Conservation (phyloP, 139 green algal genomes). For the Chlorella sorokiniana region DNA sequence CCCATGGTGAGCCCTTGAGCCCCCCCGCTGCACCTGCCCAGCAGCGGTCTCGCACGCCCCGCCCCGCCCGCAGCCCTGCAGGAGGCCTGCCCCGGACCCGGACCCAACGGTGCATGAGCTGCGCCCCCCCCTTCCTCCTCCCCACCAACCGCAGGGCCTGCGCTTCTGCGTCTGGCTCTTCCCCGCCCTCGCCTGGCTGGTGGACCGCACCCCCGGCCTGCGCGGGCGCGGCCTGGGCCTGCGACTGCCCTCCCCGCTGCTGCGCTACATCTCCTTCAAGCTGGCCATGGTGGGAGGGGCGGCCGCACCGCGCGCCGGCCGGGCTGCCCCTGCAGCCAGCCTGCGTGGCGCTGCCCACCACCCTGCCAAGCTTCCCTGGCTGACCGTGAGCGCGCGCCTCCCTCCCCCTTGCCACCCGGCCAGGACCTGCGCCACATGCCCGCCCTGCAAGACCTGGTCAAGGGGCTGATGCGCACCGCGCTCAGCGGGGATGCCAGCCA, state of each 20-base stretch:
- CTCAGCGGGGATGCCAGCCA: slow-evolving; percentile 76
- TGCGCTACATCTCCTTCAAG: slow-evolving; percentile 74
- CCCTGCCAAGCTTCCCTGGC: neutral
- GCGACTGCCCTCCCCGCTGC: slow-evolving; percentile 72
- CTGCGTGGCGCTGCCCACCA: neutral
- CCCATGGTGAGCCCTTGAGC: slow-evolving; percentile 38
- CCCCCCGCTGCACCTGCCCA: too few species aligned
- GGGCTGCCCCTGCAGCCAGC: neutral
- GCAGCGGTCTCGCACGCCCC: neutral
- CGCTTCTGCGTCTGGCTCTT: slow-evolving; percentile 17
- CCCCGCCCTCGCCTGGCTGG: slow-evolving; percentile 5
- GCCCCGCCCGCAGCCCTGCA: too few species aligned
- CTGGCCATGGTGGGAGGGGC: slow-evolving; percentile 29
- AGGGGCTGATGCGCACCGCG: slow-evolving; percentile 8
- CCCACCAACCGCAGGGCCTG: slow-evolving; percentile 16
- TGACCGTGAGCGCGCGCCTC: neutral
- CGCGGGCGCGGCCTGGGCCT: slow-evolving; percentile 42
- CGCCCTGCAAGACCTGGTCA: slow-evolving; percentile 60
- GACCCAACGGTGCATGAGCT: neutral
- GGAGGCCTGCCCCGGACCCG: too few species aligned
- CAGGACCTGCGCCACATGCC: slow-evolving; percentile 64
- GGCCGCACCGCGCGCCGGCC: neutral
- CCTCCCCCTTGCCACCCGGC: neutral
- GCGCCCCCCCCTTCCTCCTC: neutral
- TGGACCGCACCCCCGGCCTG: slow-evolving; percentile 1